phyloP scores from a whole-genome alignment of 257 asterid species.

The Buddleja alternifolia region DNA sequence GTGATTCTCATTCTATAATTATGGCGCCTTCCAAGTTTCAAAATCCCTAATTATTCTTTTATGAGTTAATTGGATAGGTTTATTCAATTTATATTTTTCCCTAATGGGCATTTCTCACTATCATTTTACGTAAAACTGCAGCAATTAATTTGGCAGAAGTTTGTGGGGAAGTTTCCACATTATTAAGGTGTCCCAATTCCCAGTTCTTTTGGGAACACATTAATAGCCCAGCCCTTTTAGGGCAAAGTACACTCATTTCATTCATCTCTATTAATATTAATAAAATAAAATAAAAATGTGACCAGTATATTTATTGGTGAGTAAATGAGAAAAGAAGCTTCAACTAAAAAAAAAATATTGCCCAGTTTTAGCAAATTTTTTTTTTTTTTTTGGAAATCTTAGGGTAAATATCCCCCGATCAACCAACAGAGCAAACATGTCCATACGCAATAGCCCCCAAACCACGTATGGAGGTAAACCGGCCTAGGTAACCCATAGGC shows the following conservation, averaged over 20 bases:
- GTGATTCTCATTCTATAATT: too few species aligned
- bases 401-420: too few species aligned
- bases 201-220: constrained; percentile 25
- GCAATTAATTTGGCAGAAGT: constrained; percentile 23
- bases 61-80: too few species aligned
- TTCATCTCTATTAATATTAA: constrained; percentile 18
- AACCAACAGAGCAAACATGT: too few species aligned
- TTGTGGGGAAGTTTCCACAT: constrained; percentile 21
- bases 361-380: not conserved
- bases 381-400: too few species aligned
- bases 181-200: constrained; percentile 28
- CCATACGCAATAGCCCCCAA: too few species aligned
- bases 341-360: not conserved
- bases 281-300: not conserved
- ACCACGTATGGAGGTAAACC: too few species aligned
- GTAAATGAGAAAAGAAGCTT: constrained; percentile 20
- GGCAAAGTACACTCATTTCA: constrained; percentile 12
- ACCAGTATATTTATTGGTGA: constrained; percentile 10
- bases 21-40: too few species aligned
- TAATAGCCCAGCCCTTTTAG: constrained; percentile 25
- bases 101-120: not conserved
- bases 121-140: constrained; percentile 14
- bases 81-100: not conserved
- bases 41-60: too few species aligned
- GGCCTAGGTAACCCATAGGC: too few species aligned